Evolutionary conservation across 495 filamentous ascomycete species (phyloP), one percentile per base, ranked within the genome.

Genomic region (Durotheca rogersii): DNA sequence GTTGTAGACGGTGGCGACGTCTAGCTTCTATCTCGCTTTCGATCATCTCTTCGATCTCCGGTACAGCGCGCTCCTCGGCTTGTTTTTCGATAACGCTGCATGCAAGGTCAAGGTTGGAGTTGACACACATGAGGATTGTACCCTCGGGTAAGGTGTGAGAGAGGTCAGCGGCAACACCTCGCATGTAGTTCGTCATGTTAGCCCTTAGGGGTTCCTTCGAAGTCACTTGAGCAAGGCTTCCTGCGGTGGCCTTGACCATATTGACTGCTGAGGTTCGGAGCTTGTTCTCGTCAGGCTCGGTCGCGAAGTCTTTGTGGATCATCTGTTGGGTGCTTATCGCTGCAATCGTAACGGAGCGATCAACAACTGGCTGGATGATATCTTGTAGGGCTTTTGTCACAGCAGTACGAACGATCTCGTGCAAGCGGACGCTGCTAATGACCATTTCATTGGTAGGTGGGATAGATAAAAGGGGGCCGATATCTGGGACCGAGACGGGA

Each of bases 331-430:
- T 95, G 4, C 92, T 92, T 30, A 99, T 97, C 5, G 91, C 90
- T 25, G 93, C 93, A 66, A 98, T 97, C 0, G 94, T 95, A 14
- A 98, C 90, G 11, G 93, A 98, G 17, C 93, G 82, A 63, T 98
- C 93, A 10, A 98, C 94, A 6, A 98, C 93, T 4, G 93, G 93
- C 23, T 88, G 87, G 51, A 97, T 96, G 56, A 98, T 98, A 58
- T 97, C 94, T 25, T 86, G 81, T 43, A 97, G 83, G 7, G 93
- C 90, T 39, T 87, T 84, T 37, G 88, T 89, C 29, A 95, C 86
- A 6, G 93, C 89, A 33, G 75, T 81, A 36, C 85, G 80, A 19
- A 95, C 85, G 61, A 97, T 93, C 48, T 88, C 82, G 49, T 89
- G 83, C 29, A 97, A 75, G 49, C 83, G 76, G 36, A 72, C 77